phyloP scores from a whole-genome alignment of 2,329 filamentous ascomycete genomes.

The Fusarium sp. region DNA sequence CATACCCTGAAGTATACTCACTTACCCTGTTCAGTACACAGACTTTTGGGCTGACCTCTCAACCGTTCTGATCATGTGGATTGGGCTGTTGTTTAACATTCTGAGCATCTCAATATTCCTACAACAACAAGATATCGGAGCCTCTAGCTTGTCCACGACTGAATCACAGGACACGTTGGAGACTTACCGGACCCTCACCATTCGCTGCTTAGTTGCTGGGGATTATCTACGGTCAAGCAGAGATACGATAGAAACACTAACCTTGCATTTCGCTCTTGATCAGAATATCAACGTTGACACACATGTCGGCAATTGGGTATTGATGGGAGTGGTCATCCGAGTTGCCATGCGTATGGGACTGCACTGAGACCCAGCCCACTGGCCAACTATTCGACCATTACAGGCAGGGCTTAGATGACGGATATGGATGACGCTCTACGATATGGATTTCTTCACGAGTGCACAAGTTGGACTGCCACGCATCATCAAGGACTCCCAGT shows the following conservation, averaged over 20 bases:
- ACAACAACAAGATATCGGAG: neutral
- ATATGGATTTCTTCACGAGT: constrained; percentile 38
- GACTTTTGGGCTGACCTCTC: neutral
- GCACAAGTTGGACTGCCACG: constrained; percentile 33
- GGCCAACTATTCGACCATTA: constrained; percentile 31
- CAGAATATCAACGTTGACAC: constrained; percentile 23
- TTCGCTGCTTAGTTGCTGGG: constrained; percentile 33
- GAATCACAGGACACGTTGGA: constrained; percentile 15
- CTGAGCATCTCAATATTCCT: constrained; percentile 7
- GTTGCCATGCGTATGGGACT: constrained; percentile 35
- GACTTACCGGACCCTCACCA: constrained; percentile 29
- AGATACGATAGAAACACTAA: constrained; percentile 32
- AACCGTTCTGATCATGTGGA: constrained; percentile 11
- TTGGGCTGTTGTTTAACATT: constrained; percentile 21
- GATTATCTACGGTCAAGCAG: constrained; percentile 29
- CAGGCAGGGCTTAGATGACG: constrained; percentile 31
- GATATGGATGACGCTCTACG: constrained; percentile 32
- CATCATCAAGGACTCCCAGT: constrained; percentile 36
- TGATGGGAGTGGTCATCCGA: constrained; percentile 30
- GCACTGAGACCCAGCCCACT: constrained; percentile 32
- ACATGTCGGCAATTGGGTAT: constrained; percentile 28
- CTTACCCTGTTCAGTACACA: neutral
- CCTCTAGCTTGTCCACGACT: neutral
- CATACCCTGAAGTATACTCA: neutral
- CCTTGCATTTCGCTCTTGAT: constrained; percentile 33